Conservation (phyloP, 306 rosid genomes). For the Fragaria nilgerrensis region DNA sequence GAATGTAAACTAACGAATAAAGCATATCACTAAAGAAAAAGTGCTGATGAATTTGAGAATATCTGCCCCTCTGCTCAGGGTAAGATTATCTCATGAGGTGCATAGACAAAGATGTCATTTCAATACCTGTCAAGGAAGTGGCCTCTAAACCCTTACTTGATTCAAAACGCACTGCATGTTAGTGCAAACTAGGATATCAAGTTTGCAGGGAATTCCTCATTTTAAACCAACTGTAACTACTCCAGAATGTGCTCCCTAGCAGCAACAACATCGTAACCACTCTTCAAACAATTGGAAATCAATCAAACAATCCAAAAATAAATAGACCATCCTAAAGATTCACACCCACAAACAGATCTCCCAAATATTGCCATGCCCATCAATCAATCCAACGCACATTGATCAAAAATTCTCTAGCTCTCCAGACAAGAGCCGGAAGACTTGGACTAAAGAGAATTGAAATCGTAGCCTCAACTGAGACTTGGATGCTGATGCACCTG, state of each 20-base stretch:
- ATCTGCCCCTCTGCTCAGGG: neutral
- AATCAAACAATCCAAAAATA: neutral
- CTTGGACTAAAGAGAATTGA: neutral
- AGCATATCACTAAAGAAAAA: neutral
- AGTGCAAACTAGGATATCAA: neutral
- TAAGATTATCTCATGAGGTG: neutral
- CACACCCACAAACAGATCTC: neutral
- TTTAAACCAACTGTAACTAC: neutral
- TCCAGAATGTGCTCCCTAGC: neutral
- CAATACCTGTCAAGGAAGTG: neutral
- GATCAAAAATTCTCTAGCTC: neutral
- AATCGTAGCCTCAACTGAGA: neutral
- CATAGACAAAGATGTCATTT: too few relatives aligned
- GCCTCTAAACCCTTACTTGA: neutral
- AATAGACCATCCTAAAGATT: neutral
- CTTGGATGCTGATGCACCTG: neutral
- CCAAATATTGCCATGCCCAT: neutral
- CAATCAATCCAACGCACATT: neutral
- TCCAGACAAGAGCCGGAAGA: neutral
- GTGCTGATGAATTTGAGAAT: neutral
- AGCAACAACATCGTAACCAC: neutral
- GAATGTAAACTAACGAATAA: neutral
- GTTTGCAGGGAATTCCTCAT: neutral
- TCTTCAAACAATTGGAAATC: neutral
- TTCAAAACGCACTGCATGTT: neutral